These are phyloP conservation scores for Suillus discolor DNA, from an alignment of 768 basidiomycete species.

Conservation along the genomic window DNA sequence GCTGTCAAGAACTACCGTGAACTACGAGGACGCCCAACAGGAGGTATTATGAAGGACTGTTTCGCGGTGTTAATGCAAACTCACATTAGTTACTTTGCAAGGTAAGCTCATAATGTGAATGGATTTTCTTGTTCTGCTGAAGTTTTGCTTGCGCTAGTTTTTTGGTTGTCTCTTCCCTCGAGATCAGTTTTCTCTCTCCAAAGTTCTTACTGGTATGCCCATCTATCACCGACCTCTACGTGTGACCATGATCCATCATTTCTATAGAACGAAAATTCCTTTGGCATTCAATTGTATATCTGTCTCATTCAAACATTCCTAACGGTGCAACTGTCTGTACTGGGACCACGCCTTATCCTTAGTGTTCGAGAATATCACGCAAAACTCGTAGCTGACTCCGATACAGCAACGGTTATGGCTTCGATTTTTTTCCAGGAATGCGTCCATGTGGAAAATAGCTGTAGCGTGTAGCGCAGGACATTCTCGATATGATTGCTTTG, in stretches of 20 bases:
- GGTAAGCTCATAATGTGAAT: neutral
- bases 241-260: neutral
- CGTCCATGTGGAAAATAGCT: too few relatives aligned
- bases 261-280: neutral
- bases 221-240: neutral
- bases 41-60: neutral
- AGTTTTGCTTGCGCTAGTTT: neutral
- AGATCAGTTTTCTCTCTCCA: neutral
- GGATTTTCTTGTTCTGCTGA: neutral
- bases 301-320: neutral
- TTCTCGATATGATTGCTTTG: too few relatives aligned
- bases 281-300: neutral
- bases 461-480: too few relatives aligned
- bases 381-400: too few relatives aligned
- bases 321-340: neutral
- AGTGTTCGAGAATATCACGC: too few relatives aligned
- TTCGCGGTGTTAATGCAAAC: neutral
- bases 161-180: neutral
- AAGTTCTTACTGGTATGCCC: neutral
- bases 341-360: neutral
- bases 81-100: neutral
- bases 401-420: too few relatives aligned
- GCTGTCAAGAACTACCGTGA: neutral
- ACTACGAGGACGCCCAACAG: neutral
- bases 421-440: too few relatives aligned